Base-by-base conservation (phyloP, 2,329 filamentous ascomycete genomes). In the Amauroascus verrucosus region DNA sequence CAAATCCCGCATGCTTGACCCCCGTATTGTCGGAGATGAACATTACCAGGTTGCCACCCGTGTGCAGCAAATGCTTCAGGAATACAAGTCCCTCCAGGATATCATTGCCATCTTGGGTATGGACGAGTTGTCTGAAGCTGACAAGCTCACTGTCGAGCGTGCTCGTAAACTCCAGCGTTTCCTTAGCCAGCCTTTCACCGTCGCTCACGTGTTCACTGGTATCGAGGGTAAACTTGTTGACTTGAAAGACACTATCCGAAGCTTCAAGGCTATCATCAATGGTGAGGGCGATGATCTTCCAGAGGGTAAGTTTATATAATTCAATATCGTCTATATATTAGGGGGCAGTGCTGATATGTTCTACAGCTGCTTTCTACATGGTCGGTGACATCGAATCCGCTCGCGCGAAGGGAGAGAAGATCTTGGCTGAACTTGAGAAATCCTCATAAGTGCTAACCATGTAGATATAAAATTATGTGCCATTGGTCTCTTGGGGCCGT, bases 51-150 rank as follows among this genome's bases (percentile, higher is more conserved):
- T 84, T 67, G 93, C 93, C 74, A 87, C 86, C 74, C 85, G 85
- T 67, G 93, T 98, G 70, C 93, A 98, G 82, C 89, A 95, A 80
- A 97, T 96, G 77, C 85, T 98, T 73, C 93, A 98, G 80, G 93
- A 97, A 82, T 98, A 98, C 87, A 97, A 97, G 87, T 97, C 91
- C 62, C 88, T 98, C 64, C 93, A 98, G 81, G 93, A 98, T 81
- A 98, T 98, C 84, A 96, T 96, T 81, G 93, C 93, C 77, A 98
- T 98, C 89, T 78, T 97, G 73, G 91, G 91, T 85, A 97, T 98
- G 93, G 93, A 98, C 77, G 93, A 98, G 75, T 79, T 98, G 77
- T 97, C 93, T 62, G 93, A 97, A 82, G 86, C 87, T 68, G 93
- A 98, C 77, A 96, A 98, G 86, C 84, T 98, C 69, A 97, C 93